Evolutionary conservation across 2,329 filamentous ascomycete genomes (phyloP).

Genomic region (Cordyceps pruinosa): DNA sequence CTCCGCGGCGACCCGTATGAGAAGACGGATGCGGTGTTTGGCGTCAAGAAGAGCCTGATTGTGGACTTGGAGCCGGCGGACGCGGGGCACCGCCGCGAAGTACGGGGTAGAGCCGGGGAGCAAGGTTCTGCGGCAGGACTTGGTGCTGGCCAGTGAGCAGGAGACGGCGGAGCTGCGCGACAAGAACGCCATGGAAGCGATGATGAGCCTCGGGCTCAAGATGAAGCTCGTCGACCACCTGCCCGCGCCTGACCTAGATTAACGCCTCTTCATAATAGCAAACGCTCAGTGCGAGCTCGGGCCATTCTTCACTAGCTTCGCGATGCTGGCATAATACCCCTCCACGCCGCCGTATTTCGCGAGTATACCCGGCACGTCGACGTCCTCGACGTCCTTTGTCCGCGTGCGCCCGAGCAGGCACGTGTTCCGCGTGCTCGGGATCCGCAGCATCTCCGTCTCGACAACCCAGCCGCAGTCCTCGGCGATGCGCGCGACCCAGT

Average conservation of each 20-base stretch:
- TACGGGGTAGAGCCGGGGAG: constrained; percentile 59
- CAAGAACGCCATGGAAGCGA: constrained; percentile 55
- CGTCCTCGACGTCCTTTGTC: constrained; percentile 20
- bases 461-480: constrained; percentile 65
- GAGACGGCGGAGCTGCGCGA: constrained; percentile 63
- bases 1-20: constrained; percentile 74
- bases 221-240: constrained; percentile 68
- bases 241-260: constrained; percentile 61
- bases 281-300: constrained; percentile 16
- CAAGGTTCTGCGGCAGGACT: constrained; percentile 63
- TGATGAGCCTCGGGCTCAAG: constrained; percentile 58
- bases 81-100: constrained; percentile 46
- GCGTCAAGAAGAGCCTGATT: constrained; percentile 75
- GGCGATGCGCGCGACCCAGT: constrained; percentile 66
- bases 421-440: constrained; percentile 85
- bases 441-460: constrained; percentile 80
- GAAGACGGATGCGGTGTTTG: constrained; percentile 77
- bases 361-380: constrained; percentile 40
- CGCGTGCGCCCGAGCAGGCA: constrained; percentile 64
- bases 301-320: constrained; percentile 49
- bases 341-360: constrained; percentile 47
- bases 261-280: not conserved
- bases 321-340: constrained; percentile 53
- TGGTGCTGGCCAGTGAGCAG: constrained; percentile 66
- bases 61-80: constrained; percentile 51